Evolutionary conservation across 495 filamentous ascomycete species (phyloP).

Genomic region (Penicillium riverlandense): DNA sequence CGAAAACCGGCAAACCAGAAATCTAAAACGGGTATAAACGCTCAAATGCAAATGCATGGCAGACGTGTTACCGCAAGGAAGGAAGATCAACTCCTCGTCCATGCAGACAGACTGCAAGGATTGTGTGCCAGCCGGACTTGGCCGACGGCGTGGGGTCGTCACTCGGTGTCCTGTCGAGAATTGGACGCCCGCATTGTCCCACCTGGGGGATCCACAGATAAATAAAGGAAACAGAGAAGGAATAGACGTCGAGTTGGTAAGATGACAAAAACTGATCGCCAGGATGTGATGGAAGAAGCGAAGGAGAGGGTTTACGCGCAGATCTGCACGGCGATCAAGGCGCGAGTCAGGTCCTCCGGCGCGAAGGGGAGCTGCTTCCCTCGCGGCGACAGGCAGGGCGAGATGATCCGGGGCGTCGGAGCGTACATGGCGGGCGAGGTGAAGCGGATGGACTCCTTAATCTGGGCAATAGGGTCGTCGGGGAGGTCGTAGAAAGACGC

Average conservation of each 20-base stretch:
- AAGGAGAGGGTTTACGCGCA: constrained; percentile 13
- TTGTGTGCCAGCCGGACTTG: constrained; percentile 3
- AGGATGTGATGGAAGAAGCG: neutral
- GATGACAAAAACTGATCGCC: neutral
- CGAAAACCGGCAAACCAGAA: neutral
- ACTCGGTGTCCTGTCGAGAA: neutral
- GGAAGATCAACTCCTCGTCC: no score
- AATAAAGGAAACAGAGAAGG: neutral
- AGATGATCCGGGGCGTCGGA: constrained; percentile 16
- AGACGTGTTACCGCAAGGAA: no score
- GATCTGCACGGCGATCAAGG: constrained; percentile 36
- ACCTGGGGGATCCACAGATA: no score
- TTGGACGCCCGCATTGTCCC: neutral
- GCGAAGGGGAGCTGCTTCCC: constrained; percentile 28
- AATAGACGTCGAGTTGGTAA: constrained; percentile 9
- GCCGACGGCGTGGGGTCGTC: neutral
- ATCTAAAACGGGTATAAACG: constrained; percentile 26
- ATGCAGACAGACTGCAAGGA: neutral
- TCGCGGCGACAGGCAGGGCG: constrained; percentile 17
- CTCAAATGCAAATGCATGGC: constrained; percentile 23
- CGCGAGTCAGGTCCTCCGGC: constrained; percentile 35
- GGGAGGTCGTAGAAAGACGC: constrained; percentile 13
- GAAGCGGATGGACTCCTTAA: constrained; percentile 31
- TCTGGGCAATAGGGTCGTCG: constrained; percentile 23
- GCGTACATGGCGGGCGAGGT: constrained; percentile 25